These are phyloP conservation scores for Spinacia oleracea DNA, from an alignment of 179 eudicot genomes.

Conservation along the genomic window DNA sequence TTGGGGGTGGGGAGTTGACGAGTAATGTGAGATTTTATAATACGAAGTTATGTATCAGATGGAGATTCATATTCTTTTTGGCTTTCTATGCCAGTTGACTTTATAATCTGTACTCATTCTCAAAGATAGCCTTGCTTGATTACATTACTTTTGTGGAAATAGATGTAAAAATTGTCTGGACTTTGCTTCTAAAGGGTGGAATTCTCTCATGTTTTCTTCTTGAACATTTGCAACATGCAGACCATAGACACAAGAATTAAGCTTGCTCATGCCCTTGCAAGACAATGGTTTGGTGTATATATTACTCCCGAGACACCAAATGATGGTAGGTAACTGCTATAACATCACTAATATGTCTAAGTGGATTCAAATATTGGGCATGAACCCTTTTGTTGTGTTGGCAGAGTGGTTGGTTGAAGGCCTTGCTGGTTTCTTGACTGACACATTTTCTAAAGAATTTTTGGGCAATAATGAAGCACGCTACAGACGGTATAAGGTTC, in stretches of 20 bases:
- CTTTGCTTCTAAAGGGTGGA: not conserved
- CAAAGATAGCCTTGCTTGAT: not conserved
- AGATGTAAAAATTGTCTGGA: not conserved
- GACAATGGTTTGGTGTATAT: slow-evolving; percentile 98
- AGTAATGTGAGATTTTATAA: not conserved
- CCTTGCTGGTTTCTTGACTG: slow-evolving; percentile 91
- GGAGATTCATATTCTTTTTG: not conserved
- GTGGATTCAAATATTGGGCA: slow-evolving; percentile 15
- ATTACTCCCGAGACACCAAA: slow-evolving; percentile 83
- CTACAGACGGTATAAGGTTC: slow-evolving; percentile 90
- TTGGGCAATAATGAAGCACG: slow-evolving; percentile 96
- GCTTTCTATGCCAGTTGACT: not conserved
- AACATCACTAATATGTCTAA: slow-evolving; percentile 13
- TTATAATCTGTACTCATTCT: not conserved
- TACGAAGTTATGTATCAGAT: not conserved
- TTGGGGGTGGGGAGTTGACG: not conserved
- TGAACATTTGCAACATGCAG: slow-evolving; percentile 39
- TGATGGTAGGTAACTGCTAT: slow-evolving; percentile 65
- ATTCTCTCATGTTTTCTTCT: slow-evolving; percentile 8
- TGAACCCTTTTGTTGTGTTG: slow-evolving; percentile 28
- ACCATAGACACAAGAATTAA: slow-evolving; percentile 85
- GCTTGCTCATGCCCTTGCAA: slow-evolving; percentile 89
- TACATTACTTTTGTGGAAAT: not conserved
- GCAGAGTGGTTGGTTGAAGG: slow-evolving; percentile 97
- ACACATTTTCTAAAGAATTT: slow-evolving; percentile 72